Evolutionary conservation across 768 basidiomycete genomes (phyloP).

Genomic region (Lentinula edodes): DNA sequence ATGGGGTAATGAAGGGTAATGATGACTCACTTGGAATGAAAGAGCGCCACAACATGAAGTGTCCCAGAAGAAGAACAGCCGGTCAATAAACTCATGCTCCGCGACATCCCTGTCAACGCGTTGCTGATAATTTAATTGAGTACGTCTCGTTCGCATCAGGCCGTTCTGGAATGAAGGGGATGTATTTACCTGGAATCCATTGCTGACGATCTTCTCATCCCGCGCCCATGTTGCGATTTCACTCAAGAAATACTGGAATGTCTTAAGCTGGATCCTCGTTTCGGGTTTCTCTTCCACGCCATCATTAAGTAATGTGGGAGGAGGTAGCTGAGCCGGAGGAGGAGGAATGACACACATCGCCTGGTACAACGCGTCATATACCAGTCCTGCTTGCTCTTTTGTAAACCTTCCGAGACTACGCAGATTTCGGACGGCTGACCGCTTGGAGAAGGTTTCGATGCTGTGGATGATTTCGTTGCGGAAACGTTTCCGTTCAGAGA

Average conservation of each 20-base stretch:
- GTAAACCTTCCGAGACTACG: slow-evolving; percentile 72
- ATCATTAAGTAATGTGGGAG: slow-evolving; percentile 52
- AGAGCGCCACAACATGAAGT: slow-evolving; percentile 72
- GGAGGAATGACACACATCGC: slow-evolving; percentile 76
- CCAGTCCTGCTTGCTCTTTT: slow-evolving; percentile 81
- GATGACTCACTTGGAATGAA: slow-evolving; percentile 71
- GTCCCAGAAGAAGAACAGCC: slow-evolving; percentile 96
- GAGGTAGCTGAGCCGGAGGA: slow-evolving; percentile 43
- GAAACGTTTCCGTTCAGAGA: slow-evolving; percentile 77
- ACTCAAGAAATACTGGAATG: slow-evolving; percentile 86
- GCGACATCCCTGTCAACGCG: slow-evolving; percentile 86
- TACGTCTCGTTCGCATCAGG: slow-evolving; percentile 4
- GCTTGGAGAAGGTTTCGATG: slow-evolving; percentile 92
- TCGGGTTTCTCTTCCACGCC: slow-evolving; percentile 73
- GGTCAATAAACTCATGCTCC: slow-evolving; percentile 93
- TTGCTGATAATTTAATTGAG: slow-evolving; percentile 42
- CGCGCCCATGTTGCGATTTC: slow-evolving; percentile 95
- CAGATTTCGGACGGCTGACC: slow-evolving; percentile 85
- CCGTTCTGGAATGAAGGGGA: neutral
- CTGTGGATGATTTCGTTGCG: slow-evolving; percentile 86
- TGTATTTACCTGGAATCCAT: slow-evolving; percentile 74
- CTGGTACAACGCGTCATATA: slow-evolving; percentile 91
- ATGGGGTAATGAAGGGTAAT: slow-evolving; percentile 2
- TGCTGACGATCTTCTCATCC: slow-evolving; percentile 86
- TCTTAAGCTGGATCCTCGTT: slow-evolving; percentile 79